Percentiles rank a stretch among this genome's conserved stretches.
Conservation (phyloP, 495 filamentous ascomycete genomes). For the Hypoxylon subgilvum region DNA sequence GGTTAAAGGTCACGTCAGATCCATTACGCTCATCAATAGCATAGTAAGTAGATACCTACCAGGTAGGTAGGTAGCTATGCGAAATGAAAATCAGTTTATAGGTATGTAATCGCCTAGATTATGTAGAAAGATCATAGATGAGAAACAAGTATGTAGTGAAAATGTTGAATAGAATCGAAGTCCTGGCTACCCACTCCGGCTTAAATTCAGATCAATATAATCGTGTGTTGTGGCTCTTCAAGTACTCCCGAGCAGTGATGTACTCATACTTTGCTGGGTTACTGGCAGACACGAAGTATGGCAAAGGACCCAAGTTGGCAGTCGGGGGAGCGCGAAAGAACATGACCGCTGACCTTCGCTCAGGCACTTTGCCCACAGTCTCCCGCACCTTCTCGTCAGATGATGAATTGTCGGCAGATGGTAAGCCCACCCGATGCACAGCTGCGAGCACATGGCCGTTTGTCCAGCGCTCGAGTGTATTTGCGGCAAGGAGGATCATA, state of each 20-base stretch:
- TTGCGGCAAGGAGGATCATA: constrained; percentile 57
- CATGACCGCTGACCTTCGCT: constrained; percentile 7
- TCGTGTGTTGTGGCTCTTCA: neutral
- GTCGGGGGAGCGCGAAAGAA: constrained; percentile 8
- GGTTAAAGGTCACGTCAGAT: no score
- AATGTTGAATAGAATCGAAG: no score
- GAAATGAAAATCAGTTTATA: no score
- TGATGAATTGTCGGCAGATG: no score
- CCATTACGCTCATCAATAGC: no score
- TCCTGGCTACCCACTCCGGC: no score
- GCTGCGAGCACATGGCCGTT: constrained; percentile 25
- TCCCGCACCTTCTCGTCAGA: neutral
- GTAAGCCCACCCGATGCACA: constrained; percentile 21
- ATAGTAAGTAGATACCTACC: no score
- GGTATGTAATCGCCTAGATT: no score
- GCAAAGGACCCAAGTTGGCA: constrained; percentile 5
- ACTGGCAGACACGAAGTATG: constrained; percentile 9
- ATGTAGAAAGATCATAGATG: no score
- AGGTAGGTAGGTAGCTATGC: no score
- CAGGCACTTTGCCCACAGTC: neutral
- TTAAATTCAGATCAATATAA: no score
- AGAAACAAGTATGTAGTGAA: no score
- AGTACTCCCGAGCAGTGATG: constrained; percentile 7
- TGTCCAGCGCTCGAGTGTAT: constrained; percentile 39
- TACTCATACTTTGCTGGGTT: constrained; percentile 16